phyloP scores from a whole-genome alignment of 1,284 basidiomycete species.

The Neolentinus lepideus region DNA sequence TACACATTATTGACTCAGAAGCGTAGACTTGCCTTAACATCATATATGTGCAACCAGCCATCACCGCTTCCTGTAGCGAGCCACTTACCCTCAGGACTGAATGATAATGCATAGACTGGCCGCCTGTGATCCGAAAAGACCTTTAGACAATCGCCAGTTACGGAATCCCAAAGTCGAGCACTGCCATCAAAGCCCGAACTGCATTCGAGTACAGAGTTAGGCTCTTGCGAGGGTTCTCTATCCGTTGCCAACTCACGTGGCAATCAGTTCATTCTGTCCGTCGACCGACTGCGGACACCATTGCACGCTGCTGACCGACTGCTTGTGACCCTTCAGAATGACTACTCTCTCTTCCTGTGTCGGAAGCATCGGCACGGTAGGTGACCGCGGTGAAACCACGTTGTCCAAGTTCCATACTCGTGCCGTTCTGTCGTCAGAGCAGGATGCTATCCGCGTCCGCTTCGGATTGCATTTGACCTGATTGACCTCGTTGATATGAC shows the following conservation, averaged over 20 bases:
- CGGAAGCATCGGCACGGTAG: slow-evolving; percentile 8
- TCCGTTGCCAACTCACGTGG: slow-evolving; percentile 48
- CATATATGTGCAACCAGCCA: slow-evolving; percentile 53
- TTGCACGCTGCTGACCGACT: slow-evolving; percentile 60
- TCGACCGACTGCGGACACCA: slow-evolving; percentile 56
- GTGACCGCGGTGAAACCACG: slow-evolving; percentile 14
- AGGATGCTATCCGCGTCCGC: slow-evolving; percentile 64
- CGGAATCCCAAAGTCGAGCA: slow-evolving; percentile 71
- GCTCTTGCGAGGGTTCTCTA: slow-evolving; percentile 4
- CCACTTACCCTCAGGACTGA: slow-evolving; percentile 58
- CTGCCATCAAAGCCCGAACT: slow-evolving; percentile 75
- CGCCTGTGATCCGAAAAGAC: slow-evolving; percentile 59
- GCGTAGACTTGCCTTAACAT: slow-evolving; percentile 29
- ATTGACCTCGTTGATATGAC: slow-evolving; percentile 74
- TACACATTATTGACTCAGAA: not conserved
- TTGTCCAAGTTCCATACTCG: slow-evolving; percentile 64
- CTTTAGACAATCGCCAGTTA: slow-evolving; percentile 63
- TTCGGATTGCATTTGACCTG: slow-evolving; percentile 65
- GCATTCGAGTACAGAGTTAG: not conserved
- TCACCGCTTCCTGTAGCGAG: slow-evolving; percentile 56
- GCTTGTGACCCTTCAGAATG: slow-evolving; percentile 54
- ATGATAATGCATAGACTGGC: slow-evolving; percentile 60
- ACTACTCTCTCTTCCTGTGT: slow-evolving; percentile 33
- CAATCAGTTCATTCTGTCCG: slow-evolving; percentile 48
- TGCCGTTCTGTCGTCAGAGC: slow-evolving; percentile 73